Evolutionary conservation across 768 basidiomycete species (phyloP).

Genomic region (Boletus reticuloceps): DNA sequence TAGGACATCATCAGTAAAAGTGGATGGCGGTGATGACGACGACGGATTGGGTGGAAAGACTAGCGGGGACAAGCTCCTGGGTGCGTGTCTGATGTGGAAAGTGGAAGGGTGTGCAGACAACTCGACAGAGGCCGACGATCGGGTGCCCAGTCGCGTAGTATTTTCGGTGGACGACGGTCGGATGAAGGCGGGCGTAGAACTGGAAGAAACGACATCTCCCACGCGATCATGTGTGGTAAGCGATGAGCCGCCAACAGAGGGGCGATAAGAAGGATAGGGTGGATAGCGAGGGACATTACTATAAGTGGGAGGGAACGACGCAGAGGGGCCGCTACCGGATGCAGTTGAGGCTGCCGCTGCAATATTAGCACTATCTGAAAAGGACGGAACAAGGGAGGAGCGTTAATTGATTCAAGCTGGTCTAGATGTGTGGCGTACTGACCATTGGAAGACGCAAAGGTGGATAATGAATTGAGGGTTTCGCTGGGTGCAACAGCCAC

Average conservation of each 20-base stretch:
- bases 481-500: constrained; percentile 9
- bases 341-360: constrained; percentile 6
- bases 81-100: constrained; percentile 14
- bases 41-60: constrained; percentile 18
- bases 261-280: constrained; percentile 25
- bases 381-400: constrained; percentile 1
- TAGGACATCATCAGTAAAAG: constrained; percentile 14
- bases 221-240: constrained; percentile 15
- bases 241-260: constrained; percentile 11
- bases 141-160: constrained; percentile 2
- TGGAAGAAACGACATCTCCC: constrained; percentile 7
- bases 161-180: constrained; percentile 15
- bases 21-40: constrained; percentile 8
- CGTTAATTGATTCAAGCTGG: constrained; percentile 9
- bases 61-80: constrained; percentile 27
- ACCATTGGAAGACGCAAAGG: constrained; percentile 21
- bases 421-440: constrained; percentile 12
- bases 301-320: constrained; percentile 19
- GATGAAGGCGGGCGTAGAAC: constrained; percentile 16
- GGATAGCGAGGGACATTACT: constrained; percentile 22
- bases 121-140: constrained; percentile 13
- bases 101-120: constrained; percentile 1
- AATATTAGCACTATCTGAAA: constrained; percentile 11
- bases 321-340: constrained; percentile 15
- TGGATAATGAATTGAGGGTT: constrained; percentile 16